These are phyloP conservation scores for Moniliophthora roreri DNA, from an alignment of 1,284 basidiomycete genomes.

Conservation along the genomic window DNA sequence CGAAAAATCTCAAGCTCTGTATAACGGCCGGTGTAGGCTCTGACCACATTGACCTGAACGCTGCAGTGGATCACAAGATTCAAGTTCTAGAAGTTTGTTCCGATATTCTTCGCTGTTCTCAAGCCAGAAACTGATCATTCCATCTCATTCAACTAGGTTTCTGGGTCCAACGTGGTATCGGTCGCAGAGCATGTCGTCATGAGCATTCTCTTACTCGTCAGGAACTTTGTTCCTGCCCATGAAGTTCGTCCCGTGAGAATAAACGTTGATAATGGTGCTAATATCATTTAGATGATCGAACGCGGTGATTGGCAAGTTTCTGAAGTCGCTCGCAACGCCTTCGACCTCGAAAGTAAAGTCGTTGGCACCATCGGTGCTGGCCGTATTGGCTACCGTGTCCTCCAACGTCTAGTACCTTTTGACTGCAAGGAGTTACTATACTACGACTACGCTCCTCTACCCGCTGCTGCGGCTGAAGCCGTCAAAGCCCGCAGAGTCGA, in stretches of 20 bases:
- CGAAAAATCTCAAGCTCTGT: slow-evolving; percentile 90
- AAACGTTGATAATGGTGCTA: background rate
- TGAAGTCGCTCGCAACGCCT: slow-evolving; percentile 77
- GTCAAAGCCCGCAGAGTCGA: slow-evolving; percentile 79
- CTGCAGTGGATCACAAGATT: slow-evolving; percentile 80
- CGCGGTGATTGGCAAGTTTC: slow-evolving; percentile 87
- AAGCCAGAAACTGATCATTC: background rate
- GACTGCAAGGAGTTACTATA: slow-evolving; percentile 91
- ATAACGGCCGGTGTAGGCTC: slow-evolving; percentile 95
- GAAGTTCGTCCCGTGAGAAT: slow-evolving; percentile 44
- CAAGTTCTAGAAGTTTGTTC: slow-evolving; percentile 73
- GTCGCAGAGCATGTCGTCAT: slow-evolving; percentile 88
- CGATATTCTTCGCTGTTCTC: background rate
- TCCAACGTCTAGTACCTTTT: slow-evolving; percentile 87
- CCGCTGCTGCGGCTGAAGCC: slow-evolving; percentile 70
- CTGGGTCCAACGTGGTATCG: slow-evolving; percentile 87
- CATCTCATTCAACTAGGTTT: slow-evolving; percentile 48
- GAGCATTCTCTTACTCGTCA: slow-evolving; percentile 80
- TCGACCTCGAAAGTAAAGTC: slow-evolving; percentile 89
- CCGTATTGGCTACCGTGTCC: slow-evolving; percentile 87
- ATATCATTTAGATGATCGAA: slow-evolving; percentile 67
- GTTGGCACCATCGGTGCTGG: slow-evolving; percentile 88
- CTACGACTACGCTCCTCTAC: slow-evolving; percentile 88
- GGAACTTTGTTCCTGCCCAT: slow-evolving; percentile 85
- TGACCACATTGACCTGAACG: slow-evolving; percentile 91